Base-by-base conservation (phyloP, 352 stramenopile species). In the Aphanomyces euteiches region DNA sequence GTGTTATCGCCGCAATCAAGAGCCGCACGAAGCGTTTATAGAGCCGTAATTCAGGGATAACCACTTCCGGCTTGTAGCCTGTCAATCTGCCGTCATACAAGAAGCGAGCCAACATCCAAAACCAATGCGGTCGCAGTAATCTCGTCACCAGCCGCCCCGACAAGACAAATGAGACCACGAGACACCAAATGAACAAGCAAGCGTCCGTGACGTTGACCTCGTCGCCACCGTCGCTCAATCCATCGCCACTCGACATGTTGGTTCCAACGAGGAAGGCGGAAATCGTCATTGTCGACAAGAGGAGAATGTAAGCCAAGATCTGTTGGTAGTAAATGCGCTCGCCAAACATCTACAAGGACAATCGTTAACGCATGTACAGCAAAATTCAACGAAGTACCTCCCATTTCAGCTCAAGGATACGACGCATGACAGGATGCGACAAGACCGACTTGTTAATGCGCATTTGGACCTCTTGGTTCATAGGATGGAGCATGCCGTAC, bases 241-340 rank as follows among this genome's bases (percentile, higher is more conserved):
- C 17, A 12, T 12, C 37, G 21, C 28, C 28, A 28, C 28, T 28
- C 1, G 28, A 28, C 28, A 28, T 28, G 28, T 28, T 28, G 28
- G 28, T 28, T 28, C 28, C 28, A 28, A 67, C 17, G 15, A 67
- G 47, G 10, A 57, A 7, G 10, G 60, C 45, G 28, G 60, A 67
- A 19, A 41, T 67, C 19, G 60, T 67, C 19, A 57, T 67, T 15
- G 43, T n/a, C 28, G 54, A 39, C 7, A 56, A 13, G 4, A 67
- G 47, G 13, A 57, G 15, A 4, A 67, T 17, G 47, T 67, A 17
- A 19, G 54, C 54, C 12, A 67, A 37, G 12, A 67, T 17, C 19
- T 57, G 41, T 21, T 67, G 38, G 21, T 40, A 21, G 47, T 67
- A 67, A 15, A 54, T 67, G 41, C 60, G 60, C 37, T 67, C 38